Evolutionary conservation across 495 filamentous ascomycete genomes (phyloP).

Genomic region (Hamigera avellanea): DNA sequence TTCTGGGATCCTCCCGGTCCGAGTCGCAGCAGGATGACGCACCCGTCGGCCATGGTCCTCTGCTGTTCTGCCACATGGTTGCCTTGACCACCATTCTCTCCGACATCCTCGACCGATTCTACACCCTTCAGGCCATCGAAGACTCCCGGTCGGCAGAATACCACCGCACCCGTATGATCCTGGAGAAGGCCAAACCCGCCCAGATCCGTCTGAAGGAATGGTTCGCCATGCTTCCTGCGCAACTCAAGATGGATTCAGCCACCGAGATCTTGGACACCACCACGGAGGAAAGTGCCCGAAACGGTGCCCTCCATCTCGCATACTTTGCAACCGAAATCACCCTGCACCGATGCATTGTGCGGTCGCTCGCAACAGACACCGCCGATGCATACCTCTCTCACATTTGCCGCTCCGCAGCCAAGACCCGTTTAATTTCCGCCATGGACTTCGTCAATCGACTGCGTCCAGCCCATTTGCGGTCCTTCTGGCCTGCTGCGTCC

Average conservation of each 20-base stretch:
- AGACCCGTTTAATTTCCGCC: slow-evolving; percentile 44
- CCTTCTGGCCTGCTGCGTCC: slow-evolving; percentile 44
- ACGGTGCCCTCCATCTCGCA: slow-evolving; percentile 46
- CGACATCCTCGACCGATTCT: slow-evolving; percentile 50
- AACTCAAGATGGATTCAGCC: slow-evolving; percentile 42
- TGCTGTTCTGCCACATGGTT: slow-evolving; percentile 48
- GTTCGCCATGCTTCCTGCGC: slow-evolving; percentile 41
- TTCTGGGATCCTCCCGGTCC: slow-evolving; percentile 26
- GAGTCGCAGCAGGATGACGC: slow-evolving; percentile 24
- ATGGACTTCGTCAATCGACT: slow-evolving; percentile 50
- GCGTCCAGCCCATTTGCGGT: slow-evolving; percentile 38
- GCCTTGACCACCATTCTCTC: slow-evolving; percentile 47
- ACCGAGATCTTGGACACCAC: slow-evolving; percentile 29
- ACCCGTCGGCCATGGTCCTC: slow-evolving; percentile 31
- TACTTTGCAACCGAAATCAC: slow-evolving; percentile 54
- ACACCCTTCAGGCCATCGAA: slow-evolving; percentile 44
- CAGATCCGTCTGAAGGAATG: slow-evolving; percentile 49
- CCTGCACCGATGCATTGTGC: slow-evolving; percentile 48
- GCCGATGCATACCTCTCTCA: slow-evolving; percentile 57
- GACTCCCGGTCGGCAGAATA: slow-evolving; percentile 37
- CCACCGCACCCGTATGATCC: slow-evolving; percentile 40
- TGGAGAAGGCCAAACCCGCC: slow-evolving; percentile 50
- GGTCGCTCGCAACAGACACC: slow-evolving; percentile 32
- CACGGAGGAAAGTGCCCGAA: slow-evolving; percentile 28
- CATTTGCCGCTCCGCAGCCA: slow-evolving; percentile 82